These are phyloP conservation scores for Allomyces arbusculus DNA, from an alignment of 192 early-diverging fungal genomes.

Conservation along the genomic window DNA sequence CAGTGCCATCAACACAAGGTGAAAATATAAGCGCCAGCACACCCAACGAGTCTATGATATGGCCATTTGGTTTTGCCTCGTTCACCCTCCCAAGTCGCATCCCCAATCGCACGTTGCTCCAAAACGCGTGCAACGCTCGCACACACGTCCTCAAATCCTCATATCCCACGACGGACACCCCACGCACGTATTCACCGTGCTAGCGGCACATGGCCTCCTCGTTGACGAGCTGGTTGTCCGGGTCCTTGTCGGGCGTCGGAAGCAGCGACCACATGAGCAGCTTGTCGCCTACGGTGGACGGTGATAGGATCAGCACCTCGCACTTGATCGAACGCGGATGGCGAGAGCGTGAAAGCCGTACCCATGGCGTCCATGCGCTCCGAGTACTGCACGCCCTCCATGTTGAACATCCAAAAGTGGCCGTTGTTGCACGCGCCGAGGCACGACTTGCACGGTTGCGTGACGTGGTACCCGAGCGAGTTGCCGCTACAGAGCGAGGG, in stretches of 20 bases:
- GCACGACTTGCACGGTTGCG: constrained; percentile 65
- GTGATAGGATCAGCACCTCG: too few species aligned
- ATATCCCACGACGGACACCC: too few species aligned
- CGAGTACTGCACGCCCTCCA: constrained; percentile 31
- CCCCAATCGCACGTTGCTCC: too few species aligned
- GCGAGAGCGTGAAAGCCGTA: neutral
- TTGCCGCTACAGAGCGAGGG: constrained; percentile 29
- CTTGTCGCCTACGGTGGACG: neutral
- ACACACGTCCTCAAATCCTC: too few species aligned
- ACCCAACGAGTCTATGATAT: too few species aligned
- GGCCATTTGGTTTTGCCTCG: too few species aligned
- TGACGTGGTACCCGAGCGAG: constrained; percentile 58
- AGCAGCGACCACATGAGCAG: neutral
- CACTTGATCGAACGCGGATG: neutral
- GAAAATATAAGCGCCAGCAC: too few species aligned
- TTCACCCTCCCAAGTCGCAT: too few species aligned
- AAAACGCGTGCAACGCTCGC: too few species aligned
- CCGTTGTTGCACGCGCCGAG: constrained; percentile 87
- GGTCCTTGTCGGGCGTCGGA: neutral
- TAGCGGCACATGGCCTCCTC: too few species aligned
- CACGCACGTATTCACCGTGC: too few species aligned
- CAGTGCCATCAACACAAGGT: too few species aligned
- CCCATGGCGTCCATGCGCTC: neutral
- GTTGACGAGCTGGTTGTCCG: neutral
- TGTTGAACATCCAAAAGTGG: constrained; percentile 93